phyloP scores from a whole-genome alignment of 2,329 filamentous ascomycete species.

The Nigrospora osmanthi region DNA sequence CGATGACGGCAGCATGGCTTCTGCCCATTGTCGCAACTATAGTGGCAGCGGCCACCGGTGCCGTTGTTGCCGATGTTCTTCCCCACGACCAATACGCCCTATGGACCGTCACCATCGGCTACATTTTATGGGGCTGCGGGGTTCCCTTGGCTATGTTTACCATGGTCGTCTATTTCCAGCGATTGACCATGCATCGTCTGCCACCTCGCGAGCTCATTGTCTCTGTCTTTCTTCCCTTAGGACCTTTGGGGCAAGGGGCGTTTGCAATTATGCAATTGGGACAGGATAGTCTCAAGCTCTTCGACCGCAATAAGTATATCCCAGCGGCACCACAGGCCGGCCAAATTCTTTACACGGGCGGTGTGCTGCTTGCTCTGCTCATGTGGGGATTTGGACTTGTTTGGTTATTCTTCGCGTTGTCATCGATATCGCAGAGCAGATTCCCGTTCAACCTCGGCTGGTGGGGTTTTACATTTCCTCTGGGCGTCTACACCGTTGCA shows the following conservation, averaged over 20 bases:
- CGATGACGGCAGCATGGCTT: slow-evolving; percentile 30
- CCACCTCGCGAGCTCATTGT: slow-evolving; percentile 45
- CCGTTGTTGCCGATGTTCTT: slow-evolving; percentile 52
- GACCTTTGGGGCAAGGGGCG: slow-evolving; percentile 54
- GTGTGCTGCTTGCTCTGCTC: slow-evolving; percentile 27
- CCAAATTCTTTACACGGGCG: slow-evolving; percentile 45
- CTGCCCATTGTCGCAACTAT: slow-evolving; percentile 55
- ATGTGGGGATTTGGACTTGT: slow-evolving; percentile 25
- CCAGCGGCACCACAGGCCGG: slow-evolving; percentile 29
- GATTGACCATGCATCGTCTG: too few species aligned
- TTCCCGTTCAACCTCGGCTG: slow-evolving; percentile 29
- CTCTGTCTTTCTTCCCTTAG: slow-evolving; percentile 53
- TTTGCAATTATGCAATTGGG: slow-evolving; percentile 40
- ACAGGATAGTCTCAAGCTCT: slow-evolving; percentile 33
- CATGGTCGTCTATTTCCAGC: slow-evolving; percentile 60
- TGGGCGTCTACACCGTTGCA: slow-evolving; percentile 25
- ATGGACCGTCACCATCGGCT: slow-evolving; percentile 54
- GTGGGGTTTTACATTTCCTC: slow-evolving; percentile 30
- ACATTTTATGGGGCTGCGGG: slow-evolving; percentile 62
- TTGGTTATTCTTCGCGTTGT: slow-evolving; percentile 24
- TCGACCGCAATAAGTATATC: background rate
- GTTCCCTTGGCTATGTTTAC: slow-evolving; percentile 32
- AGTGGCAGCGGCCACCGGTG: slow-evolving; percentile 56
- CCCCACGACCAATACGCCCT: slow-evolving; percentile 42
- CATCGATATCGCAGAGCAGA: slow-evolving; percentile 20